Evolutionary conservation across 805 yeast species (phyloP).

Genomic region (Starmerella vitae): DNA sequence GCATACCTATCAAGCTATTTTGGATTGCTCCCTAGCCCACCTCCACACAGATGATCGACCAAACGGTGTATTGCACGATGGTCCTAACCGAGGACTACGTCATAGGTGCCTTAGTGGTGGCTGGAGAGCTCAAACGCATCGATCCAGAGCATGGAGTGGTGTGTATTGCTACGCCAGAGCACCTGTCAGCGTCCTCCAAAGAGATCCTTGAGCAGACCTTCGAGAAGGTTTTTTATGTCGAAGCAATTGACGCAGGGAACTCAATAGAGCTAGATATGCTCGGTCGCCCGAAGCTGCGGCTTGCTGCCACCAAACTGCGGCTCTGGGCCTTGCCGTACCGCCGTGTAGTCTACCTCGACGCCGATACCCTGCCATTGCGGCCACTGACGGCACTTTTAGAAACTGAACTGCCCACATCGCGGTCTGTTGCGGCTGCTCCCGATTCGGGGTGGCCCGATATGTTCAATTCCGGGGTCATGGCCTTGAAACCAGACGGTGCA

Average conservation of each 20-base stretch:
- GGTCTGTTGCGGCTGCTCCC: constrained; percentile 38
- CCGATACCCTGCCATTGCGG: constrained; percentile 38
- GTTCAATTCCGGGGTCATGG: constrained; percentile 68
- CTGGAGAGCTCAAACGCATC: constrained; percentile 25
- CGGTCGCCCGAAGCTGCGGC: constrained; percentile 37
- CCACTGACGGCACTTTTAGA: constrained; percentile 23
- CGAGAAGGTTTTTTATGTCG: constrained; percentile 24
- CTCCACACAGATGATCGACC: background rate
- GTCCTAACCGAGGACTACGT: constrained; percentile 35
- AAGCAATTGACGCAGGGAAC: constrained; percentile 21
- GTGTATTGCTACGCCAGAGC: constrained; percentile 22
- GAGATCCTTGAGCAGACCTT: constrained; percentile 18
- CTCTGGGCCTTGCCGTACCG: constrained; percentile 38
- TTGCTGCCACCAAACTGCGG: constrained; percentile 40
- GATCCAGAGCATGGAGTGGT: constrained; percentile 22
- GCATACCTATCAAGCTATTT: background rate
- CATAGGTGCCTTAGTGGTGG: constrained; percentile 41
- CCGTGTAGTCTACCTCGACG: constrained; percentile 38
- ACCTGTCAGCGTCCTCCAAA: constrained; percentile 17
- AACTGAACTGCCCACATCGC: background rate
- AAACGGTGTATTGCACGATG: constrained; percentile 32
- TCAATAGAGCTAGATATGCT: constrained; percentile 26
- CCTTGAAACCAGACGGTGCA: constrained; percentile 38
- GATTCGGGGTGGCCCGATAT: constrained; percentile 90
- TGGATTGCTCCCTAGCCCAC: no score